These are phyloP conservation scores for Zychaea mexicana DNA, from an alignment of 371 early-diverging fungal species.

Conservation along the genomic window DNA sequence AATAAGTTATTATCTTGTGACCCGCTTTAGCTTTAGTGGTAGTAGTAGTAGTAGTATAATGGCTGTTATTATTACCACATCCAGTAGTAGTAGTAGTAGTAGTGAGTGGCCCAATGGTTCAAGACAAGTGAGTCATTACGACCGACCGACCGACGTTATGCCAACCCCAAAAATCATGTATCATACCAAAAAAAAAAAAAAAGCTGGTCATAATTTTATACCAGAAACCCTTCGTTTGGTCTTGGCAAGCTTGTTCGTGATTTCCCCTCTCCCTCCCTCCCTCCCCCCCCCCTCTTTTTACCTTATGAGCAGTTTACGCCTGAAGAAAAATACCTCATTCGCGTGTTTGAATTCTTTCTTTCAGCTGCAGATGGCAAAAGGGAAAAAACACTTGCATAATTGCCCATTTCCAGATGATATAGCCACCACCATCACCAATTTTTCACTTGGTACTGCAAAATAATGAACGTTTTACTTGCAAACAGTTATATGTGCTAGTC, in stretches of 20 bases:
- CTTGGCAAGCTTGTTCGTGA: neutral
- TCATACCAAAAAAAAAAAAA: neutral
- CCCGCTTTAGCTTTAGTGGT: no score
- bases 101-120: neutral
- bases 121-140: neutral
- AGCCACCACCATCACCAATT: no score
- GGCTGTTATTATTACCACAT: no score
- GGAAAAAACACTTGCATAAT: neutral
- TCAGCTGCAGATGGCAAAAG: neutral
- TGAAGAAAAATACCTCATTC: constrained; percentile 1
- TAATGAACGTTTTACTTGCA: no score
- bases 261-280: neutral
- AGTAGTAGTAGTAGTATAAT: no score
- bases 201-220: neutral
- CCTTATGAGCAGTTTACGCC: constrained; percentile 5
- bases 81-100: no score
- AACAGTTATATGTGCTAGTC: no score
- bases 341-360: neutral
- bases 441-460: no score
- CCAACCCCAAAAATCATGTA: no score
- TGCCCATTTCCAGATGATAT: neutral
- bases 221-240: neutral
- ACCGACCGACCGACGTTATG: constrained; percentile 4
- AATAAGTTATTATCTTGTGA: no score
- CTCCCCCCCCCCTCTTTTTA: neutral